These are phyloP conservation scores for Amanita pseudoporphyria DNA, from an alignment of 768 basidiomycete genomes.

Conservation along the genomic window DNA sequence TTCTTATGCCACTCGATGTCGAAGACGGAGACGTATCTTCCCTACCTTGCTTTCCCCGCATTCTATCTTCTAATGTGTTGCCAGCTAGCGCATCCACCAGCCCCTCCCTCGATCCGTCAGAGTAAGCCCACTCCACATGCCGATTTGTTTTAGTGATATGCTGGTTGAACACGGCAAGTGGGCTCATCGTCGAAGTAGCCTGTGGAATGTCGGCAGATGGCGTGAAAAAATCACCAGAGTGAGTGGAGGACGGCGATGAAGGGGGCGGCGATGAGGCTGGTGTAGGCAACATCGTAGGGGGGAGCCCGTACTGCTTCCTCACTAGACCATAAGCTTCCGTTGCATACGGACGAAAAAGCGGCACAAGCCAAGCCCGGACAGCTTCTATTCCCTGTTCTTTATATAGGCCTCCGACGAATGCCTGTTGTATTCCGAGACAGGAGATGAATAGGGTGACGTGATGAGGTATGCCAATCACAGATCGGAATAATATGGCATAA, in stretches of 20 bases:
- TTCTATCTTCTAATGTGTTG: conserved; percentile 1
- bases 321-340: conserved; percentile 52
- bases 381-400: conserved; percentile 54
- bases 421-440: conserved; percentile 26
- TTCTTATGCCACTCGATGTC: neutral
- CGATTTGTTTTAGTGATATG: conserved; percentile 48
- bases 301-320: conserved; percentile 58
- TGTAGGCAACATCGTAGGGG: conserved; percentile 23
- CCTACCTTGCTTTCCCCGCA: neutral
- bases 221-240: neutral
- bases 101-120: conserved; percentile 21
- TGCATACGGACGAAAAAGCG: conserved; percentile 56
- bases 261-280: conserved; percentile 11
- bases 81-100: conserved; percentile 3
- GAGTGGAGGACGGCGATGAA: conserved; percentile 14
- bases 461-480: neutral
- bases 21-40: neutral
- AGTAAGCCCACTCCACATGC: conserved; percentile 64
- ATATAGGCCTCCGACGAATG: conserved; percentile 74
- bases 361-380: conserved; percentile 49
- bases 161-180: conserved; percentile 73
- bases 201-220: neutral
- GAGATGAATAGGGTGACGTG: neutral
- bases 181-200: conserved; percentile 35
- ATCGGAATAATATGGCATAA: neutral